These are phyloP conservation scores for Flaveria trinervia DNA, from an alignment of 129 eudicot species.

Conservation along the genomic window DNA sequence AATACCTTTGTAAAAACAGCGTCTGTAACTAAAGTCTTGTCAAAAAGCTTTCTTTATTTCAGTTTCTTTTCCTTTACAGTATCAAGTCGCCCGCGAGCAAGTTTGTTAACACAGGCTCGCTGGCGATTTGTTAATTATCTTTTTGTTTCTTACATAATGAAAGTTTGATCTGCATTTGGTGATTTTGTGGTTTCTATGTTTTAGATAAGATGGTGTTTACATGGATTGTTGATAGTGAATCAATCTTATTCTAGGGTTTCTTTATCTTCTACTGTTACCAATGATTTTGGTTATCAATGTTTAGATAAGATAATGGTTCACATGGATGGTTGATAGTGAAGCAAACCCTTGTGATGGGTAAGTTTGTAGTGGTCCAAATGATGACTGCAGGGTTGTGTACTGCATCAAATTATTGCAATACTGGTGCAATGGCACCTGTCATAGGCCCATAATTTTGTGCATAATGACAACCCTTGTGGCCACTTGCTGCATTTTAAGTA, in stretches of 20 bases:
- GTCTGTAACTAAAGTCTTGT: constrained; percentile 86
- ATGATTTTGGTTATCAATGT: not conserved
- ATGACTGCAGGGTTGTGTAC: constrained; percentile 29
- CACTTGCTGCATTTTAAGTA: constrained; percentile 12
- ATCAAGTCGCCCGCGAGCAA: constrained; percentile 3
- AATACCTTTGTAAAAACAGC: constrained; percentile 64
- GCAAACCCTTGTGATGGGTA: constrained; percentile 26
- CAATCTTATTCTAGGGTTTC: not conserved
- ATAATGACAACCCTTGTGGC: constrained; percentile 27
- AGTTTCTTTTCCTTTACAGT: constrained; percentile 21
- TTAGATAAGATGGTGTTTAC: not conserved
- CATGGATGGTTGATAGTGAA: constrained; percentile 39
- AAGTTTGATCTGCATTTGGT: constrained; percentile 21
- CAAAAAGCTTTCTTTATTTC: constrained; percentile 46
- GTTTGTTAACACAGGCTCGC: not conserved
- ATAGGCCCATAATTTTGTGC: constrained; percentile 26
- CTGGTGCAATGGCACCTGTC: constrained; percentile 4
- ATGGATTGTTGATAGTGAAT: not conserved
- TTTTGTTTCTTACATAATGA: constrained; percentile 14
- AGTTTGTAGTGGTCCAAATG: constrained; percentile 41
- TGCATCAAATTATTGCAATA: constrained; percentile 22
- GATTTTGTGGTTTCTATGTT: not conserved
- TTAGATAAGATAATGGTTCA: constrained; percentile 29
- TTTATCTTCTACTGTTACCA: not conserved
- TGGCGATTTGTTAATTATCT: constrained; percentile 21